Evolutionary conservation across 768 basidiomycete genomes (phyloP).

Genomic region (Pleurotus eryngii): DNA sequence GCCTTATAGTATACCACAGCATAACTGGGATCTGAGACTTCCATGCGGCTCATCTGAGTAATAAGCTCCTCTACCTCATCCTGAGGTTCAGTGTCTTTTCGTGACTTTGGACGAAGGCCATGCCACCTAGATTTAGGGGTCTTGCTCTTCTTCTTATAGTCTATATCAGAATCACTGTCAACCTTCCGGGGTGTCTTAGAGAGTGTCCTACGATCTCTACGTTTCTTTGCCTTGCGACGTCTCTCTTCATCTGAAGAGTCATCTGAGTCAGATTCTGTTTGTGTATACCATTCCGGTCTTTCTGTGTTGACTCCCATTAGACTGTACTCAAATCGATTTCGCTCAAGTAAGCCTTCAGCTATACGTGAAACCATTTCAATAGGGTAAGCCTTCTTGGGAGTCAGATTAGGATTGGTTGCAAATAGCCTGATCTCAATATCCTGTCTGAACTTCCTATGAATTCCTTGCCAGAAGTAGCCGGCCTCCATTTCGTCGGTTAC

Average conservation of each 20-base stretch:
- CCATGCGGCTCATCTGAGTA: constrained; percentile 5
- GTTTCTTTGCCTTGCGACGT: not conserved
- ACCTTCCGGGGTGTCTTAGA: not conserved
- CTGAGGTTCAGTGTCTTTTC: not conserved
- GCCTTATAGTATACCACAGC: constrained; percentile 4
- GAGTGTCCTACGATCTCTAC: too few species aligned
- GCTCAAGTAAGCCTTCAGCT: not conserved
- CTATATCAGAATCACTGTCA: not conserved
- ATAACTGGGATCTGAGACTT: constrained; percentile 1
- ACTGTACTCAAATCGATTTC: constrained; percentile 8
- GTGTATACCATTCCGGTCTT: not conserved
- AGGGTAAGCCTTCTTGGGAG: not conserved
- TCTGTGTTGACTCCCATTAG: not conserved
- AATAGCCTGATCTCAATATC: not conserved
- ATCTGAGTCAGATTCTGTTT: constrained; percentile 5
- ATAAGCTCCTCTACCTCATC: constrained; percentile 8
- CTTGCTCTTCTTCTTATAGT: not conserved
- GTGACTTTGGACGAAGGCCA: too few species aligned
- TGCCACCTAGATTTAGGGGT: too few species aligned
- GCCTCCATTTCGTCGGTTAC: constrained; percentile 4
- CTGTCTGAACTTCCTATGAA: not conserved
- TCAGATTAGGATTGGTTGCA: not conserved
- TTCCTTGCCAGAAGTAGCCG: constrained; percentile 13
- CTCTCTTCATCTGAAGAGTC: not conserved
- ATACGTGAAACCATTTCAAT: not conserved